Conservation (phyloP, 305 asterid species). For the Solanum hybrid region DNA sequence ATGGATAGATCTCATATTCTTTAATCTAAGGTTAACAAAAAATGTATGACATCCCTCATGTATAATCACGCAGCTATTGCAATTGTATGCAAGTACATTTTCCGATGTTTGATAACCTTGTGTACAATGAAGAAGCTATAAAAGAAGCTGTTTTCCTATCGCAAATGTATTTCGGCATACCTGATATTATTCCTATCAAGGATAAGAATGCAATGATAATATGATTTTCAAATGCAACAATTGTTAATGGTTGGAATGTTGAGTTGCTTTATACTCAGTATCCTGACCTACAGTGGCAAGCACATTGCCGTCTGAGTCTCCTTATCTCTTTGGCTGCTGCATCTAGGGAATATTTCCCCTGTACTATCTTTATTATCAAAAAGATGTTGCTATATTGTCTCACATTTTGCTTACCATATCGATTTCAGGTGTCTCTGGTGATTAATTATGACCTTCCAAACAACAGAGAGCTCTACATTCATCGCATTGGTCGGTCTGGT, state of each 20-base stretch:
- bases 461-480: conserved; percentile 90
- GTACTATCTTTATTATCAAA: neutral
- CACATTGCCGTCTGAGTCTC: neutral
- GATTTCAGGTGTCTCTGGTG: conserved; percentile 71
- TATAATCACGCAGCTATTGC: neutral
- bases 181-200: neutral
- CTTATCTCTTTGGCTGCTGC: conserved; percentile 9
- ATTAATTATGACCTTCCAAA: conserved; percentile 93
- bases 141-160: neutral
- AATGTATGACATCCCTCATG: neutral
- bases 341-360: neutral
- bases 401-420: neutral
- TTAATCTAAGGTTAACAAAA: neutral
- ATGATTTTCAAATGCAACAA: neutral
- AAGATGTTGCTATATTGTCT: neutral
- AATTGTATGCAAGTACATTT: neutral
- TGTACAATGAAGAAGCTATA: neutral
- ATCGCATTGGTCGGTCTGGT: conserved; percentile 85
- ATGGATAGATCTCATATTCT: neutral
- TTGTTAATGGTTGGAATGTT: neutral
- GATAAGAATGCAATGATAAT: neutral
- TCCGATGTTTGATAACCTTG: neutral
- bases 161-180: neutral
- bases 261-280: neutral
- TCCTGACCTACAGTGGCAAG: neutral